Conservation (phyloP, 306 rosid genomes). For the Prunus davidiana region DNA sequence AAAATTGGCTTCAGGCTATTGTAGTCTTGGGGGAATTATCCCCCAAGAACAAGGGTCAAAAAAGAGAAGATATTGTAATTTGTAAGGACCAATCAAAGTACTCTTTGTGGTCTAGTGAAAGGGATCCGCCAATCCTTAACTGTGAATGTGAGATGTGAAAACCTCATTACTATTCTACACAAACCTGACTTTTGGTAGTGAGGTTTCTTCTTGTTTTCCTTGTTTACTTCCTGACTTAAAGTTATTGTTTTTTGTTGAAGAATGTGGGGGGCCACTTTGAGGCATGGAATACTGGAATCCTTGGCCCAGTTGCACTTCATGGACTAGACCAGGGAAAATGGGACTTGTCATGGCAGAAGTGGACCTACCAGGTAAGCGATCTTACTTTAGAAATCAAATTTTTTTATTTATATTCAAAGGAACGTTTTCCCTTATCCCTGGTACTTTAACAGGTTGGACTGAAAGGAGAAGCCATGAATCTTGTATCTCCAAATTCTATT, state of each 20-base stretch:
- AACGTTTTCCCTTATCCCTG: conserved; percentile 14
- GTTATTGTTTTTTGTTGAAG: conserved; percentile 37
- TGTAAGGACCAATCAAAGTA: not conserved
- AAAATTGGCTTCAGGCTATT: not conserved
- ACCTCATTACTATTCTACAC: not conserved
- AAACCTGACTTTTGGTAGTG: not conserved
- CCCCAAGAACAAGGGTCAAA: too few relatives aligned
- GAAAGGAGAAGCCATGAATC: conserved; percentile 96
- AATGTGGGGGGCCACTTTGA: conserved; percentile 96
- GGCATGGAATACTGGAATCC: conserved; percentile 94
- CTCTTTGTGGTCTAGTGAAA: not conserved
- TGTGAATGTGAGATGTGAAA: not conserved
- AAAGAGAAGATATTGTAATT: not conserved
- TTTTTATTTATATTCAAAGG: conserved; percentile 8
- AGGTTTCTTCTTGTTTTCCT: not conserved
- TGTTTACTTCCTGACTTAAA: conserved; percentile 11
- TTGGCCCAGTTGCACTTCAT: conserved; percentile 91
- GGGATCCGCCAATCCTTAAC: not conserved
- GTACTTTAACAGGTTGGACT: conserved; percentile 67
- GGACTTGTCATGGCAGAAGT: conserved; percentile 93
- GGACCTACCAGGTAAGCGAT: conserved; percentile 87
- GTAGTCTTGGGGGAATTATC: too few relatives aligned
- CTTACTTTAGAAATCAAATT: conserved; percentile 20
- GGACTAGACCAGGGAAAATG: conserved; percentile 89
- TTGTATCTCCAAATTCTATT: conserved; percentile 64